These are phyloP conservation scores for Hypseocharis bilobata DNA, from an alignment of 441 rosid genomes.

Conservation along the genomic window DNA sequence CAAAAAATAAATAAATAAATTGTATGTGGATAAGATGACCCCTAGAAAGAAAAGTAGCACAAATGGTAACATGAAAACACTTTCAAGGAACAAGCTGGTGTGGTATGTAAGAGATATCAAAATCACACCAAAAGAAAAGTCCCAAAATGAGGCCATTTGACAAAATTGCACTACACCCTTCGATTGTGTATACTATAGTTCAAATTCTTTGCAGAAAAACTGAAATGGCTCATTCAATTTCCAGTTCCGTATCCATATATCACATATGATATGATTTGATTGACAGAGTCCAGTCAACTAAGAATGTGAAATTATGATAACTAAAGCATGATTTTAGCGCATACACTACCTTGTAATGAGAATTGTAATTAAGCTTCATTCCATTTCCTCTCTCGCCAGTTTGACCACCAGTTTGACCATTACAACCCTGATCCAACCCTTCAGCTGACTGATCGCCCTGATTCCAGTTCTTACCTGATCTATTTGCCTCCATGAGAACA, in stretches of 20 bases:
- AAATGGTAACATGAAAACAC: neutral
- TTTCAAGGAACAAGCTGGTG: neutral
- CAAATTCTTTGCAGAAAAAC: neutral
- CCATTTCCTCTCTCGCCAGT: slow-evolving; percentile 22
- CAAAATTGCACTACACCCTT: no score
- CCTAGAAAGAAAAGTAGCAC: neutral
- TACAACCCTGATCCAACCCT: slow-evolving; percentile 18
- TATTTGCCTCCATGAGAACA: neutral
- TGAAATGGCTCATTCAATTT: neutral
- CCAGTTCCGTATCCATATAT: neutral
- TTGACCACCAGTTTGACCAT: neutral
- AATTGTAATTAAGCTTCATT: slow-evolving; percentile 16
- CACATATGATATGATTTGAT: neutral
- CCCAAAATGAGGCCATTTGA: neutral
- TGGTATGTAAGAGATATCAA: neutral
- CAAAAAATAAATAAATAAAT: no score
- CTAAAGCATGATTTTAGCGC: neutral
- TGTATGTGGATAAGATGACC: neutral
- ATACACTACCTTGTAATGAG: slow-evolving; percentile 24
- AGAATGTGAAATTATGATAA: neutral
- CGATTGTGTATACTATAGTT: no score
- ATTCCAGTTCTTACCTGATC: slow-evolving; percentile 9
- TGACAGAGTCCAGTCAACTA: neutral
- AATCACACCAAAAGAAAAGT: neutral
- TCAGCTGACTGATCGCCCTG: slow-evolving; percentile 10